These are phyloP conservation scores for Diaporthe sp. DNA, from an alignment of 2,329 filamentous ascomycete species.

Conservation along the genomic window DNA sequence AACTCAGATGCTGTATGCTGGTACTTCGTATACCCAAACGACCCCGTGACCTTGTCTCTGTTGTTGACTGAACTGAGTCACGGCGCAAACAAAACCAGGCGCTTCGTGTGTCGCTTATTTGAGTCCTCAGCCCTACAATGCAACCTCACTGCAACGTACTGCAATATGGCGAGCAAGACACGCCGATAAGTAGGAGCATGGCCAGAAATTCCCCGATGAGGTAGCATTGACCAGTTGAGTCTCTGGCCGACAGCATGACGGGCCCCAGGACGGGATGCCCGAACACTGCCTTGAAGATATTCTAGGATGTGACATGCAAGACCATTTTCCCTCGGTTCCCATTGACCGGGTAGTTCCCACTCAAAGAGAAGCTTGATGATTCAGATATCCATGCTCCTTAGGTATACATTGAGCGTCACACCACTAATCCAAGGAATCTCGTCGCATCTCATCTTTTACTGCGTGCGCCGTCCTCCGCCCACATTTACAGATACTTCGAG, in stretches of 20 bases:
- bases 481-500: background rate
- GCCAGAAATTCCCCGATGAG: background rate
- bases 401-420: background rate
- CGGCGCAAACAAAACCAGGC: background rate
- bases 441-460: background rate
- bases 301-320: background rate
- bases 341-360: background rate
- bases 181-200: background rate
- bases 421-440: background rate
- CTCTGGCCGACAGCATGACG: background rate
- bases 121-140: conserved; percentile 11
- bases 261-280: background rate
- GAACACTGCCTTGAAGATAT: background rate
- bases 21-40: background rate
- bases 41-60: conserved; percentile 10
- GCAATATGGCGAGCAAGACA: conserved; percentile 7
- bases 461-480: background rate
- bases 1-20: background rate
- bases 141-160: background rate
- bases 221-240: background rate
- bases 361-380: background rate
- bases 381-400: background rate
- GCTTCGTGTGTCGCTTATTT: conserved; percentile 10
- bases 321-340: background rate
- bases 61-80: conserved; percentile 12